Evolutionary conservation across 345 rosid species (phyloP), one percentile per base, ranked within the genome.

Genomic region (Cochlearia excelsa): DNA sequence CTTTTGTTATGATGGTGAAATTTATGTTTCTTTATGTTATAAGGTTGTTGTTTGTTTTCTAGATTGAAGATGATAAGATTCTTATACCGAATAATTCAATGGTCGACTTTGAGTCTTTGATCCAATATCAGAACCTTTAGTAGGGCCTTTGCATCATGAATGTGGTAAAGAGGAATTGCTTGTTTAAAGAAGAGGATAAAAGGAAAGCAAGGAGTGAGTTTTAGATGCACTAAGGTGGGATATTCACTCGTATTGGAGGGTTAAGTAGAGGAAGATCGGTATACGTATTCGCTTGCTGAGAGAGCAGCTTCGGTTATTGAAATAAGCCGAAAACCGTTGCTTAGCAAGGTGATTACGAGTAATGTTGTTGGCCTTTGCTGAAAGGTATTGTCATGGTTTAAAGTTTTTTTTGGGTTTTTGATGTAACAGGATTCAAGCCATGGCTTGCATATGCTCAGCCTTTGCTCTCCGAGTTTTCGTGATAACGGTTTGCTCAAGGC

Each of bases 61-160:
- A 90, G 99, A 83, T 94, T 58, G 99, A 94, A 72, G 97, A 94
- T 84, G 96, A 94, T 68, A 90, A 94, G 70, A 84, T 82, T 57
- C 66, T 94, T 60, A 87, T 94, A 61, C 99, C 97, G 6, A 87
- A 70, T 67, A 94, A 94, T 78, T 83, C 97, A 30, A 69, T 80
- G 35, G 75, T 94, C 54, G 99, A 94, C 78, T 16, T 92, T 94
- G 74, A 94, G 90, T 75, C 99, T 85, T 16, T 16, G 61, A 84
- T 73, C 98, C 96, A 48, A 82, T 91, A 69, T 95, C 96, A 33
- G 71, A 75, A 23, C 98, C 95, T 45, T 80, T 84, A 0, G 78
- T 79, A 5, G 84, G 95, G 51, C 98, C 98, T 52, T 81, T 82
- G 40, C 81, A 86, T 57, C 53, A 81, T 34, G 88, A 80, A 39